Base-by-base conservation (phyloP, 768 basidiomycete species). In the Chalciporus chontae region DNA sequence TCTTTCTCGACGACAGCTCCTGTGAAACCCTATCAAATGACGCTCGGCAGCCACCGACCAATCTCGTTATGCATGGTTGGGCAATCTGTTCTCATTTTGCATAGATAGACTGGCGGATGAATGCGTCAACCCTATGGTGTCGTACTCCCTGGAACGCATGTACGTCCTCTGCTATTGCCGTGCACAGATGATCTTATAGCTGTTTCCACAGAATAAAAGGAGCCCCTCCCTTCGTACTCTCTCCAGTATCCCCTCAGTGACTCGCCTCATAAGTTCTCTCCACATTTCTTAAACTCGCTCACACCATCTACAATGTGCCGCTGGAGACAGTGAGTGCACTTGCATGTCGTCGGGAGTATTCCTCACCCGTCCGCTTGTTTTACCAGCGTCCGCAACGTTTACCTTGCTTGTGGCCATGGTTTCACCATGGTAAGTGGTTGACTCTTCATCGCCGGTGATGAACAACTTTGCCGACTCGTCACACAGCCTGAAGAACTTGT, bases 241-340 rank as follows among this genome's bases (percentile, higher is more conserved):
- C 27, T 43, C 18, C 39, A 42, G n/a, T 19, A 8, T 11, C 48
- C n/a, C 43, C 50, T 23, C 51, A 31, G n/a, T 40, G 44, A 19
- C 53, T 42, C 47, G 29, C 39, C 47, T 52, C 47, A 49, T 47
- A 41, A 8, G 31, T 31, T 40, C 36, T 29, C 45, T 2, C 40
- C 27, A 36, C n/a, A 38, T 47, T 40, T 39, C 41, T 13, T 36
- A 24, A 36, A 24, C 14, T 34, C 38, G 4, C 26, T 21, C 31
- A 40, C 50, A 40, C 45, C 27, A 51, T 10, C 32, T 44, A 65
- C 29, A 14, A 81, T 82, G 80, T 82, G 80, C 65, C 71, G 70
- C 59, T 73, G 68, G 60, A 77, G 80, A 69, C 78, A 74, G 80
- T 82, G 58, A 65, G 77, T 73, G 4, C 18, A 10, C 18, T 18